A percentile compares a stretch with the other conserved stretches of the same genome.
These are phyloP conservation scores for Lecanicillium sp. DNA, from an alignment of 2,329 filamentous ascomycete species.

Conservation along the genomic window DNA sequence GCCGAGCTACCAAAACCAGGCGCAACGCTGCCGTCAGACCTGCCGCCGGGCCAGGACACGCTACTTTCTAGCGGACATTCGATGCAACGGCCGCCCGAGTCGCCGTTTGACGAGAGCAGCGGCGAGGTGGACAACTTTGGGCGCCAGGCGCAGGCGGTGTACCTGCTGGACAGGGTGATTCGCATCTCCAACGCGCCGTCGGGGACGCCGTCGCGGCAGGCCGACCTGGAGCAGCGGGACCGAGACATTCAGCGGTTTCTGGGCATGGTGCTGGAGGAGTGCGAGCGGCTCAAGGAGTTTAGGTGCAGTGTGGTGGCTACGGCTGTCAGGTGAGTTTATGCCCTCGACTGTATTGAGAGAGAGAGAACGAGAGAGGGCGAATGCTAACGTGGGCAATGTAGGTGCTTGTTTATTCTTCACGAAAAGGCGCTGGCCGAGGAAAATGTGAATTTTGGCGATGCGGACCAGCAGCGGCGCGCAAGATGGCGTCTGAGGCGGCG, in stretches of 20 bases:
- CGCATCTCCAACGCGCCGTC: not conserved
- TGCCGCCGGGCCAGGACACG: not conserved
- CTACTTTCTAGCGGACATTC: not conserved
- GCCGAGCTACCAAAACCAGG: not conserved
- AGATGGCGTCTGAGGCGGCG: not conserved
- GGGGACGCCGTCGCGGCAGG: not conserved
- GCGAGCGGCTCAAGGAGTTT: not conserved
- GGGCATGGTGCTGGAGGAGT: constrained; percentile 3
- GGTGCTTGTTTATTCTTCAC: not conserved
- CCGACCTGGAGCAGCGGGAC: not conserved
- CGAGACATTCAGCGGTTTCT: not conserved
- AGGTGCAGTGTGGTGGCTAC: not conserved
- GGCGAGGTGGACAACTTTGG: not conserved
- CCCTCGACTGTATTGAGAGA: too few species aligned
- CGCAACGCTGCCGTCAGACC: not conserved
- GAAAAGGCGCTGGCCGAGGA: not conserved
- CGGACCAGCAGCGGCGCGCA: not conserved
- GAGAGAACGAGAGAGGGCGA: not conserved
- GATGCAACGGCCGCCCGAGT: not conserved
- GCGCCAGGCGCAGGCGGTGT: constrained; percentile 2
- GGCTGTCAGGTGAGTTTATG: not conserved
- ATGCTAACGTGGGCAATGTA: not conserved
- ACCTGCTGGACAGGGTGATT: not conserved
- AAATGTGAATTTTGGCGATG: not conserved
- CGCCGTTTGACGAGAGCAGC: not conserved